Evolutionary conservation across 2,329 filamentous ascomycete species (phyloP).

Genomic region (Trichoderma guizhouense): DNA sequence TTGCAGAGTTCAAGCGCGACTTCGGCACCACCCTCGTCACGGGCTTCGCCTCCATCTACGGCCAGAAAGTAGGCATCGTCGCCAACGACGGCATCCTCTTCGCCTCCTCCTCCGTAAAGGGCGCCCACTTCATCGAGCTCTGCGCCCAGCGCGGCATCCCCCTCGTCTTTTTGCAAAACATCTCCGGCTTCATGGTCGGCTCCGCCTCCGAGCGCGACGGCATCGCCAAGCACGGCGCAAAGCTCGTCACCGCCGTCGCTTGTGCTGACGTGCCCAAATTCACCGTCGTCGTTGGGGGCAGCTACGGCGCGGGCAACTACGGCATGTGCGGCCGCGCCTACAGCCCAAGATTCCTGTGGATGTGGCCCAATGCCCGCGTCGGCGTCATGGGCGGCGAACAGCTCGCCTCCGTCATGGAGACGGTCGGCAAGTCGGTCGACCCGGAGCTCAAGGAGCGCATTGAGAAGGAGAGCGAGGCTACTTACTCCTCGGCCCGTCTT

Average conservation of each 20-base stretch:
- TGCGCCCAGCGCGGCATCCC: slow-evolving; percentile 88
- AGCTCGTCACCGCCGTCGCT: slow-evolving; percentile 91
- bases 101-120: slow-evolving; percentile 83
- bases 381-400: slow-evolving; percentile 96
- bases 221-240: slow-evolving; percentile 96
- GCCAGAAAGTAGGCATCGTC: slow-evolving; percentile 85
- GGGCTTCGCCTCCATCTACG: slow-evolving; percentile 86
- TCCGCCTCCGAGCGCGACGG: slow-evolving; percentile 87
- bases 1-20: slow-evolving; percentile 90
- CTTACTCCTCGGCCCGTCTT: slow-evolving; percentile 81
- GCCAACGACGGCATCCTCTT: slow-evolving; percentile 97
- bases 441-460: slow-evolving; percentile 79
- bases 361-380: slow-evolving; percentile 96
- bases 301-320: slow-evolving; percentile 93
- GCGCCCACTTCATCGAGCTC: slow-evolving; percentile 94
- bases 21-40: slow-evolving; percentile 89
- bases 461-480: slow-evolving; percentile 83
- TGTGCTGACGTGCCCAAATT: slow-evolving; percentile 95
- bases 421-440: slow-evolving; percentile 80
- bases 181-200: slow-evolving; percentile 97
- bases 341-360: slow-evolving; percentile 85
- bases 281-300: slow-evolving; percentile 91
- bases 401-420: slow-evolving; percentile 88
- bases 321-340: slow-evolving; percentile 98
- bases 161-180: slow-evolving; percentile 92